Conservation (phyloP, 345 rosid species). For the Brassica rapa region DNA sequence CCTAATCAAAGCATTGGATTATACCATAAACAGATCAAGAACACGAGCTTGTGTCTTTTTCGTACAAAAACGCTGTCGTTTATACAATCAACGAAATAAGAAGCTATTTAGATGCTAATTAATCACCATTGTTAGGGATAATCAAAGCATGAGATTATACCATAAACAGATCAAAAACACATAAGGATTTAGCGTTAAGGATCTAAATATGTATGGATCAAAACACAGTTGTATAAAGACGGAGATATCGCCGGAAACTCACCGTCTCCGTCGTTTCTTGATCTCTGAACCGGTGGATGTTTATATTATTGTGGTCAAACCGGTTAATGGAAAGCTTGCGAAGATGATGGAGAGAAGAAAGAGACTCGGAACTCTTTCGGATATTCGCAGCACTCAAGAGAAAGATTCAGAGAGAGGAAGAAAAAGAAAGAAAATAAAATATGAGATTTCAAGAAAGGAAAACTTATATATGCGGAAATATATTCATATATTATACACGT, state of each 20-base stretch:
- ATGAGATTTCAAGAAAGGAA: neutral
- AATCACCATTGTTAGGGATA: neutral
- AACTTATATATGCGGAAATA: neutral
- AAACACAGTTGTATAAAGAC: neutral
- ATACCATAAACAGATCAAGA: neutral
- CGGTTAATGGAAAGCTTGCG: neutral
- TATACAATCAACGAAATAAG: neutral
- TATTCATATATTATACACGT: slow-evolving; percentile 5
- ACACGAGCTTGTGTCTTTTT: neutral
- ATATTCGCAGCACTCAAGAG: slow-evolving; percentile 26
- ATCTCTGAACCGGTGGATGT: neutral
- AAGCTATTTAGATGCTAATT: neutral
- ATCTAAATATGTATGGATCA: neutral
- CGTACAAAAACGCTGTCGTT: neutral
- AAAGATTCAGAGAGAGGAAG: slow-evolving; percentile 9
- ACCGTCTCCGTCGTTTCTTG: slow-evolving; percentile 10
- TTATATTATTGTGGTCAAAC: neutral
- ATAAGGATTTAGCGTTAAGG: neutral
- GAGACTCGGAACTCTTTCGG: slow-evolving; percentile 20
- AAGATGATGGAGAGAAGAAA: slow-evolving; percentile 8
- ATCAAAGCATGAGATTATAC: neutral
- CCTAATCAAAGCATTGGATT: neutral
- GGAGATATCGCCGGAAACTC: slow-evolving; percentile 5
- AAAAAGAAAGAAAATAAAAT: neutral
- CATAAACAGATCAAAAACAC: neutral